Percentiles rank a stretch among this genome's conserved stretches.
Conservation (phyloP, 2,329 filamentous ascomycete species). For the Pseudodiploospora longispora region DNA sequence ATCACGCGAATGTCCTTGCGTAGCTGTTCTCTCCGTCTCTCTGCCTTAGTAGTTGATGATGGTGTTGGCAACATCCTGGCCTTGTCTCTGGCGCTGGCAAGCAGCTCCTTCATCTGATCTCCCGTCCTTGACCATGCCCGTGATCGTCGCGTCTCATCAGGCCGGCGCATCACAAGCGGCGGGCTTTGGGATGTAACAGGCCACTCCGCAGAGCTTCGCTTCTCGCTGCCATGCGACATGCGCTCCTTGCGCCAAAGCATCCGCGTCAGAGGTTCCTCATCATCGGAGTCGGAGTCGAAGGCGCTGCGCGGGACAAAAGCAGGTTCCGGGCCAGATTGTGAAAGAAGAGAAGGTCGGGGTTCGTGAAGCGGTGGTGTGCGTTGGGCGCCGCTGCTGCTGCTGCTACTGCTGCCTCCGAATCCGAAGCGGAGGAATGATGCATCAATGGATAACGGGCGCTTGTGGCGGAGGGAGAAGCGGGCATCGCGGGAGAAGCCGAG, state of each 20-base stretch:
- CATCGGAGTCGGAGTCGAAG: constrained; percentile 25
- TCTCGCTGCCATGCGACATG: constrained; percentile 15
- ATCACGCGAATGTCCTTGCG: constrained; percentile 29
- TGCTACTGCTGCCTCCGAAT: not conserved
- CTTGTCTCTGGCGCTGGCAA: constrained; percentile 17
- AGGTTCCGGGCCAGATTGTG: not conserved
- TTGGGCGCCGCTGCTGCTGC: not conserved
- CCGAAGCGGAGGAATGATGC: not conserved
- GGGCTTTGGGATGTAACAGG: not conserved
- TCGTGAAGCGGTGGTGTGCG: constrained; percentile 1
- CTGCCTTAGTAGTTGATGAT: constrained; percentile 12
- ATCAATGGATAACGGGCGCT: constrained; percentile 11
- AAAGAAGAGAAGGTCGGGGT: not conserved
- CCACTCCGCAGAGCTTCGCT: constrained; percentile 12
- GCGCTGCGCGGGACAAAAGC: constrained; percentile 16
- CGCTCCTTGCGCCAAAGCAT: constrained; percentile 8
- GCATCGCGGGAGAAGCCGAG: constrained; percentile 19
- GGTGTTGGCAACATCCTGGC: constrained; percentile 13
- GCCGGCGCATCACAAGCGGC: not conserved
- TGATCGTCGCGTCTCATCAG: not conserved
- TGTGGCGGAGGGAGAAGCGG: constrained; percentile 20
- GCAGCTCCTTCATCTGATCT: constrained; percentile 15
- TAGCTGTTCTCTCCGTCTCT: constrained; percentile 27
- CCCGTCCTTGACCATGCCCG: constrained; percentile 12
- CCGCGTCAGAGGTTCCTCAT: constrained; percentile 15